Base-by-base conservation (phyloP, 2,329 filamentous ascomycete genomes). In the Aspergillus proliferans region DNA sequence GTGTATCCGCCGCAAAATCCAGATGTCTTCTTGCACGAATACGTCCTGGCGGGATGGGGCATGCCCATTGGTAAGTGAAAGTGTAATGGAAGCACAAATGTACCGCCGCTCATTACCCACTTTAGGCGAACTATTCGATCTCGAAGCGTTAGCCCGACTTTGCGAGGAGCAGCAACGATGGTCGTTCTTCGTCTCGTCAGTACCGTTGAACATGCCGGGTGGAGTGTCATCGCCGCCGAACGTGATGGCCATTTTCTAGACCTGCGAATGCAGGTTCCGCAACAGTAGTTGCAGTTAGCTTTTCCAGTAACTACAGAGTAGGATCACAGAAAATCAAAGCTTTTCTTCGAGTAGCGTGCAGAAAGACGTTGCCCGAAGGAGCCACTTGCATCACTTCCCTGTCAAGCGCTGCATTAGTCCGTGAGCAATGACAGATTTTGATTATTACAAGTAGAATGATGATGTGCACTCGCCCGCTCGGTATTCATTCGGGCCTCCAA, bases 21-120 rank as follows among this genome's bases (percentile, higher is more conserved):
- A 30, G 65, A 71, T 46, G 15, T 66, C 7, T 71, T 69, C 47
- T 58, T 76, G 58, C 74, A 77, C 49, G 75, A 77, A 47, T 75
- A 75, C 50, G 62, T 78, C 3, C 58, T 80, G 9, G 71, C 74
- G 19, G 75, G 75, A 38, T 79, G 76, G 75, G 77, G 76, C 3
- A 71, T 78, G 62, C 75, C 57, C 42, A 73, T 73, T 52, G 73
- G 72, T 54, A 71, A 36, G 71, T 30, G 14, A 24, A 14, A 22
- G 6, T 28, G 14, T n/a, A 22, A 44, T 30, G 21, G 24, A 18
- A 30, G 18, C 34, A 10, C 34, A 38, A 38, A 38, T 8, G n/a
- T 9, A 18, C 18, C 6, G 19, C 18, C 38, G 9, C 18, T 40
- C 15, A 40, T 19, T 21, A 22, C 38, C 15, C 10, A 19, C 19